A percentile compares a stretch with the other conserved stretches of the same genome.
These are phyloP conservation scores for Phytopythium montanum DNA, from an alignment of 352 stramenopile species.

Conservation along the genomic window DNA sequence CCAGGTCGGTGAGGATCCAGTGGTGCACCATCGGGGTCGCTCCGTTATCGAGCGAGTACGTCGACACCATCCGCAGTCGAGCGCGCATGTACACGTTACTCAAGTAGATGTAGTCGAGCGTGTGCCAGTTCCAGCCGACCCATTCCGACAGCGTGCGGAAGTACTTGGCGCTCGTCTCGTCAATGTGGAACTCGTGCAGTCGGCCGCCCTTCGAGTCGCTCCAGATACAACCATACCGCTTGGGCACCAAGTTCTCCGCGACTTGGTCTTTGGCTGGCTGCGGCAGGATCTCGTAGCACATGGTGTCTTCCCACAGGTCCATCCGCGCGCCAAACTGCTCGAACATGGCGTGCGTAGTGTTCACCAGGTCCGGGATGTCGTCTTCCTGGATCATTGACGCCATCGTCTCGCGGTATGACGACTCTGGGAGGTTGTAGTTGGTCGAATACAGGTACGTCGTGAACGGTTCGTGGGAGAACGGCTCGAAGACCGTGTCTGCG, in stretches of 20 bases:
- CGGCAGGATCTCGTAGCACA: slow-evolving; percentile 18
- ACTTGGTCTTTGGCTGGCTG: background rate
- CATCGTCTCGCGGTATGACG: slow-evolving; percentile 8
- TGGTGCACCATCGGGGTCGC: slow-evolving; percentile 7
- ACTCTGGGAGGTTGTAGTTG: slow-evolving; percentile 16
- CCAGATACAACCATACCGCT: slow-evolving; percentile 18
- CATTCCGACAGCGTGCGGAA: slow-evolving; percentile 12
- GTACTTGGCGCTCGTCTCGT: slow-evolving; percentile 13
- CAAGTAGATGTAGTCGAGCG: slow-evolving; percentile 15
- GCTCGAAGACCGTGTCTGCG: slow-evolving; percentile 11
- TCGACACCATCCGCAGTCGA: slow-evolving; percentile 10
- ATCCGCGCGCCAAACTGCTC: slow-evolving; percentile 10
- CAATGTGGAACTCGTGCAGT: slow-evolving; percentile 10
- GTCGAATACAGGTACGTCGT: slow-evolving; percentile 3
- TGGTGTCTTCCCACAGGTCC: slow-evolving; percentile 13
- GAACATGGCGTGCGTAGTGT: slow-evolving; percentile 1
- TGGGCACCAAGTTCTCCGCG: background rate
- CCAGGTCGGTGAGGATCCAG: slow-evolving; percentile 10
- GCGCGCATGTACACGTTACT: slow-evolving; percentile 16
- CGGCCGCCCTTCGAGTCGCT: slow-evolving; percentile 9
- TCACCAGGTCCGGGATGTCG: slow-evolving; percentile 10
- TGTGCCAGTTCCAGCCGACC: slow-evolving; percentile 18
- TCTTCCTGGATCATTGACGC: background rate
- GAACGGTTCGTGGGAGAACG: slow-evolving; percentile 9
- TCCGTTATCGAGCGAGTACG: slow-evolving; percentile 9